Conservation (phyloP, 1,284 basidiomycete genomes). For the Rhodotorula sp. region DNA sequence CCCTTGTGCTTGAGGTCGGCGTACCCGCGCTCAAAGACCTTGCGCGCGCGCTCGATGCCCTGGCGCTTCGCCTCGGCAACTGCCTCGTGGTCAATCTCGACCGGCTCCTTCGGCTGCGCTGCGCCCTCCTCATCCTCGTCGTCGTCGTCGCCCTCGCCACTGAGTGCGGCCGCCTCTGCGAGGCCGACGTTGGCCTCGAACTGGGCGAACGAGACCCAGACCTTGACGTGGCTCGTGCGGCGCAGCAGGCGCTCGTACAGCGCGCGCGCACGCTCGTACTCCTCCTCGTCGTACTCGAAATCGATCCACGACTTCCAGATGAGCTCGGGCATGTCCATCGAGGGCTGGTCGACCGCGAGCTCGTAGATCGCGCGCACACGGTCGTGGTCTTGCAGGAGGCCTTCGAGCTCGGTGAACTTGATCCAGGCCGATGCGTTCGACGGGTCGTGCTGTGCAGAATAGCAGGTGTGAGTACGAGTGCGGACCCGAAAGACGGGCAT, state of each 20-base stretch:
- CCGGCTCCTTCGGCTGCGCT: constrained; percentile 60
- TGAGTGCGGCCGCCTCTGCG: constrained; percentile 44
- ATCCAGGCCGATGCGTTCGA: constrained; percentile 94
- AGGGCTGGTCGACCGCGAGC: constrained; percentile 82
- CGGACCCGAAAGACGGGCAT: neutral
- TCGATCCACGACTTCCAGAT: constrained; percentile 80
- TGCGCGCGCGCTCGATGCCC: constrained; percentile 67
- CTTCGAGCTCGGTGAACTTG: constrained; percentile 92
- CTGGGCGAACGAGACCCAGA: constrained; percentile 56
- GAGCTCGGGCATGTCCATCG: constrained; percentile 93
- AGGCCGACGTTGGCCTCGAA: constrained; percentile 48
- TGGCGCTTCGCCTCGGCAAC: constrained; percentile 60
- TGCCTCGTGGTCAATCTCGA: constrained; percentile 54
- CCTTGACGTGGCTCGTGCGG: constrained; percentile 89
- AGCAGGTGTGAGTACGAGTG: neutral
- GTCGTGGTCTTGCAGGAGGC: constrained; percentile 83
- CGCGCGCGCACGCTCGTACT: constrained; percentile 78
- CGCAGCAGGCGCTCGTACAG: constrained; percentile 87
- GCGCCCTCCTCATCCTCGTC: constrained; percentile 76
- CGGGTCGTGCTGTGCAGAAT: constrained; percentile 68
- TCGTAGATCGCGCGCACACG: constrained; percentile 96
- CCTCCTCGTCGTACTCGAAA: constrained; percentile 91
- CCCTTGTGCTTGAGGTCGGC: constrained; percentile 75
- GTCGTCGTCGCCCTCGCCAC: constrained; percentile 59
- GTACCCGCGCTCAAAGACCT: constrained; percentile 82